Base-by-base conservation (phyloP, 495 filamentous ascomycete genomes). In the Aspergillus affinis region DNA sequence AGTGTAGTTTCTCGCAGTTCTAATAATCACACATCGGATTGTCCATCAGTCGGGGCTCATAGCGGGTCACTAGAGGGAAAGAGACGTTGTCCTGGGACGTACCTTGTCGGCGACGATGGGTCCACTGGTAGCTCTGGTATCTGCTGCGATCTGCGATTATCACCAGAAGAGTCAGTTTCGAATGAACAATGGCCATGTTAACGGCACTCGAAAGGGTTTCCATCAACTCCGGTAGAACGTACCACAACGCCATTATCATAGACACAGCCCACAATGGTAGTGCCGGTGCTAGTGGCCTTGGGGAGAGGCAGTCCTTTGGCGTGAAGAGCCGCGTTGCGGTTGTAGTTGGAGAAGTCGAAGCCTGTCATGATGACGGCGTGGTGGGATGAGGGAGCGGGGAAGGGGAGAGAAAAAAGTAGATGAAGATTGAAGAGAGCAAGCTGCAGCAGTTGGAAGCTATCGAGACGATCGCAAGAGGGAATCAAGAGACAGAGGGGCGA, bases 1-100 rank as follows among this genome's bases (percentile, higher is more conserved):
- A 99, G 79, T 99, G 95, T 53, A 99, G 86, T 82, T 99, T 99
- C 78, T 99, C 91, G 78, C 95, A 99, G 86, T 99, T 99, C 90
- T 90, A 62, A 51, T n/a, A 27, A 27, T 20, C 49, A 45, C 36
- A 23, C 3, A 19, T 19, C 19, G 17, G 8, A 29, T 1, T 2
- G 27, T 18, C 23, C 2, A n/a, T 49, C 48, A 49, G 48, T 41
- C 13, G 50, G 4, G 26, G 20, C 29, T 9, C 29, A 21, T 20
- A 3, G 41, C 26, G 9, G 6, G 32, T n/a, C 6, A 44, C 50
- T 53, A 46, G 23, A 13, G 48, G 10, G 36, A 17, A 17, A 23
- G 36, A 18, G 30, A 13, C 18, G 12, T 21, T 29, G 5, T 57
- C 18, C 21, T n/a, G 7, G 46, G 15, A 50, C 47, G 46, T 75